Evolutionary conservation across 805 yeast genomes (phyloP).

Genomic region (Candida germanica): DNA sequence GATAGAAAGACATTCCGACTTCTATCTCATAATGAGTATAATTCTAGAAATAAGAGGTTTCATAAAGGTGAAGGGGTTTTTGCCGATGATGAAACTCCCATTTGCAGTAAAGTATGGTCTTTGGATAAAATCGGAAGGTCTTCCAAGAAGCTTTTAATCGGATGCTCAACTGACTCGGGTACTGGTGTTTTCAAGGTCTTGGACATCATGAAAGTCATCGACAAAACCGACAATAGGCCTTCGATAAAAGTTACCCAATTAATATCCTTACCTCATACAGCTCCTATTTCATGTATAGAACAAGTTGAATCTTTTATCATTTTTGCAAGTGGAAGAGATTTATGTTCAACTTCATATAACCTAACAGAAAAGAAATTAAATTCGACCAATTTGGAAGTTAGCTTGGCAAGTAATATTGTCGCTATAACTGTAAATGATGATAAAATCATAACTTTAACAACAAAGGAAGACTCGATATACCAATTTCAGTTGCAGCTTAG

Average conservation of each 20-base stretch:
- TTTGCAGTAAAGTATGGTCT: constrained; percentile 34
- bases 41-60: constrained; percentile 16
- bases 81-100: constrained; percentile 27
- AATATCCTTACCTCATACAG: constrained; percentile 27
- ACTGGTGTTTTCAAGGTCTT: constrained; percentile 35
- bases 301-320: constrained; percentile 33
- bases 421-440: constrained; percentile 20
- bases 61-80: constrained; percentile 10
- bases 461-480: constrained; percentile 34
- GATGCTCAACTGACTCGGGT: constrained; percentile 8
- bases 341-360: constrained; percentile 34
- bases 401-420: constrained; percentile 29
- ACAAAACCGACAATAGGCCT: constrained; percentile 14
- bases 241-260: constrained; percentile 26
- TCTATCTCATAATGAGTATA: constrained; percentile 22
- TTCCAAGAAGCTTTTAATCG: constrained; percentile 33
- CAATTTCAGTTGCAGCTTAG: constrained; percentile 20
- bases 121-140: constrained; percentile 25
- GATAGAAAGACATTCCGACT: constrained; percentile 29
- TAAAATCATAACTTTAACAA: constrained; percentile 22
- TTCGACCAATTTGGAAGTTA: constrained; percentile 21
- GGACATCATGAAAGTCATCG: constrained; percentile 23
- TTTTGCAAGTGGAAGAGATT: constrained; percentile 27
- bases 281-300: constrained; percentile 32
- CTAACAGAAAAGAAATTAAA: constrained; percentile 29